Percentiles rank a stretch among this genome's conserved stretches.
Conservation (phyloP, 106 monocot species). For the Allium cepa region DNA sequence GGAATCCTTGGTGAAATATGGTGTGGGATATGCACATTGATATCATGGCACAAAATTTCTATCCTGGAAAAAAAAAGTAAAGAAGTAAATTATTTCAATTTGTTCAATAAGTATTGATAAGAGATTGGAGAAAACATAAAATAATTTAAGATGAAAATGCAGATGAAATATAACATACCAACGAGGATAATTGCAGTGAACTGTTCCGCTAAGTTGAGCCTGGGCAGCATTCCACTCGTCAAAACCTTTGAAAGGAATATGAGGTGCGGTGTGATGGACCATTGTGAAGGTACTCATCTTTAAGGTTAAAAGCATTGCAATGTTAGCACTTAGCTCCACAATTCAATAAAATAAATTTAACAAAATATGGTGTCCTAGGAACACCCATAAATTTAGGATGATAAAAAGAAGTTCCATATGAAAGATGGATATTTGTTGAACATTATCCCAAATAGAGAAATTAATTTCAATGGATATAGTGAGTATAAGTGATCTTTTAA, state of each 20-base stretch:
- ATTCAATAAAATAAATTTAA: neutral
- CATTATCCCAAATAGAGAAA: neutral
- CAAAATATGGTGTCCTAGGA: neutral
- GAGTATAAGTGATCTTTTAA: no score
- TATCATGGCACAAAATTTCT: conserved; percentile 92
- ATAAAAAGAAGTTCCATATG: neutral
- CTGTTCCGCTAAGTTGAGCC: conserved; percentile 83
- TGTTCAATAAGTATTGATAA: neutral
- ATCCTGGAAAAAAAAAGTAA: conserved; percentile 42
- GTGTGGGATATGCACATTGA: conserved; percentile 92
- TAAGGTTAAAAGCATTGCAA: conserved; percentile 10
- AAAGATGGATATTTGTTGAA: neutral
- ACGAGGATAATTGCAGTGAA: conserved; percentile 83
- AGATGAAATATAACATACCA: conserved; percentile 36
- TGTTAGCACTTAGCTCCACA: neutral
- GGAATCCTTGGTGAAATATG: conserved; percentile 93
- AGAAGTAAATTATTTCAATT: neutral
- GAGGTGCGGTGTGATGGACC: conserved; percentile 98
- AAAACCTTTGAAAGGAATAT: conserved; percentile 85
- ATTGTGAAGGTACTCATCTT: conserved; percentile 99
- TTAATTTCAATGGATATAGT: no score
- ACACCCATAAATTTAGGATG: neutral
- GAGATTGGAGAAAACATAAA: neutral
- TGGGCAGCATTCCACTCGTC: conserved; percentile 89
- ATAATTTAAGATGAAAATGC: no score